These are phyloP conservation scores for Pestalotiopsis sp. DNA, from an alignment of 2,329 filamentous ascomycete species.

Conservation along the genomic window DNA sequence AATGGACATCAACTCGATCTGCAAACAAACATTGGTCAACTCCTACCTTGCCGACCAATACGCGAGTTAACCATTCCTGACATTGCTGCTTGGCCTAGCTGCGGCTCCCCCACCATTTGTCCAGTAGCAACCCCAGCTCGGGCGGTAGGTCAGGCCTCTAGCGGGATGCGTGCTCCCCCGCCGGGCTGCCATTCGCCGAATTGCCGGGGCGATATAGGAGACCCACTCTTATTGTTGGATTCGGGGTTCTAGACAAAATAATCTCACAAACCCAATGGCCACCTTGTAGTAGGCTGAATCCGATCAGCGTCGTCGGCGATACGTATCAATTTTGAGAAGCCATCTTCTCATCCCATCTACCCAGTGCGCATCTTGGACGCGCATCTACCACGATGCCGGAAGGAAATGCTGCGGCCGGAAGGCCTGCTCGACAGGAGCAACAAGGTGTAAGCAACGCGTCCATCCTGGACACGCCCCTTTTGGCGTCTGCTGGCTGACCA, in stretches of 20 bases:
- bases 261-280: neutral
- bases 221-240: conserved; percentile 3
- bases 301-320: neutral
- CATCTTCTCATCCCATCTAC: neutral
- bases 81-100: neutral
- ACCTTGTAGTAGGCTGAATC: neutral
- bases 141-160: neutral
- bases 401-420: conserved; percentile 27
- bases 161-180: conserved; percentile 1
- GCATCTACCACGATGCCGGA: conserved; percentile 34
- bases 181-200: conserved; percentile 14
- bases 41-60: neutral
- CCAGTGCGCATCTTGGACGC: neutral
- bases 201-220: conserved; percentile 9
- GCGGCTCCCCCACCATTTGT: neutral
- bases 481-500: conserved; percentile 13
- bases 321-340: neutral
- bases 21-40: neutral
- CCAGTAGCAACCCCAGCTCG: neutral
- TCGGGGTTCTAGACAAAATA: conserved; percentile 11
- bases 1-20: neutral
- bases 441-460: conserved; percentile 30
- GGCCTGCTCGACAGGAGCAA: conserved; percentile 30
- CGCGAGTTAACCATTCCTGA: neutral
- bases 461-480: neutral